These are phyloP conservation scores for Ostreobium quekettii DNA, from an alignment of 139 green algal species.

Conservation along the genomic window DNA sequence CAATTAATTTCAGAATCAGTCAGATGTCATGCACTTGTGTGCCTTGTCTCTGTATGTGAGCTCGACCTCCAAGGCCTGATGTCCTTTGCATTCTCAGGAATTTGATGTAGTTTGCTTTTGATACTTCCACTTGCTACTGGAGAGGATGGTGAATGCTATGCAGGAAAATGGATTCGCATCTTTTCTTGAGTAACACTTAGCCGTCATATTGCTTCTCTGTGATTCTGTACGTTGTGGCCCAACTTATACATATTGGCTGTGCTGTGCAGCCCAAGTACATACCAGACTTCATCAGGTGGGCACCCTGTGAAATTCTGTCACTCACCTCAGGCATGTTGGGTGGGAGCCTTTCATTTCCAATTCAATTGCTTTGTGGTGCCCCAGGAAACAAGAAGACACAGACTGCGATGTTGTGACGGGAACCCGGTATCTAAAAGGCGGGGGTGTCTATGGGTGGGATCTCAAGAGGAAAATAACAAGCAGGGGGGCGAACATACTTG, in stretches of 20 bases:
- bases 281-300: slow-evolving; percentile 32
- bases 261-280: slow-evolving; percentile 65
- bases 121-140: too few species aligned
- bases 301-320: neutral
- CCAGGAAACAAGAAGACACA: slow-evolving; percentile 46
- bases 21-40: too few species aligned
- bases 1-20: too few species aligned
- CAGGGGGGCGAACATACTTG: slow-evolving; percentile 85
- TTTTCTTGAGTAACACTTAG: too few species aligned
- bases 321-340: neutral
- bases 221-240: neutral
- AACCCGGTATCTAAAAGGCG: slow-evolving; percentile 68
- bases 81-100: too few species aligned
- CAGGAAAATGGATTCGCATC: too few species aligned
- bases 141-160: too few species aligned
- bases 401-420: slow-evolving; percentile 78
- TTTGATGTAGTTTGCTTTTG: too few species aligned
- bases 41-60: too few species aligned
- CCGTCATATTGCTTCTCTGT: too few species aligned
- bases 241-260: neutral
- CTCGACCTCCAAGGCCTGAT: too few species aligned
- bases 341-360: neutral
- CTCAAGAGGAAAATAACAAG: slow-evolving; percentile 80
- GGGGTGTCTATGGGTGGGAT: slow-evolving; percentile 87
- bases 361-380: neutral